A percentile compares a stretch with the other conserved stretches of the same genome.
Evolutionary conservation across 2,329 filamentous ascomycete genomes (phyloP).

Genomic region (Neurospora sp.): DNA sequence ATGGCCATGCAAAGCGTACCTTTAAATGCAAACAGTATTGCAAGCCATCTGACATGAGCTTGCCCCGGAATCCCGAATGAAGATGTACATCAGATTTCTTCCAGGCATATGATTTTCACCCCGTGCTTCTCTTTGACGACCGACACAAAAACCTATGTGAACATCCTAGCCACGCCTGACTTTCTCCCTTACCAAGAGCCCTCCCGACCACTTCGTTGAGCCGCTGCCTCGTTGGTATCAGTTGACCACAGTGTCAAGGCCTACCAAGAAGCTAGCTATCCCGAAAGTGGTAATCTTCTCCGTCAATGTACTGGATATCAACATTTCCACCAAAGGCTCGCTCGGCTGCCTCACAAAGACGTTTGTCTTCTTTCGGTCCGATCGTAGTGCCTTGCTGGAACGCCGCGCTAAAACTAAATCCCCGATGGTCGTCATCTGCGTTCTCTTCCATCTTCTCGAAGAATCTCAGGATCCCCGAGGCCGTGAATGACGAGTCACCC

Average conservation of each 20-base stretch:
- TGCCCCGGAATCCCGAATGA: background rate
- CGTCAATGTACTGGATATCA: background rate
- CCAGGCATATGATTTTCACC: background rate
- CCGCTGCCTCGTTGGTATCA: background rate
- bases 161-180: background rate
- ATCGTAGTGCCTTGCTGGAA: conserved; percentile 19
- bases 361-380: background rate
- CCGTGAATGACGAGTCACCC: conserved; percentile 45
- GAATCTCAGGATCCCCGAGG: conserved; percentile 35
- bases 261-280: background rate
- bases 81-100: background rate
- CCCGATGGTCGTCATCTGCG: conserved; percentile 13
- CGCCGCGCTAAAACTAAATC: conserved; percentile 24
- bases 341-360: background rate
- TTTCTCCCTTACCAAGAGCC: background rate
- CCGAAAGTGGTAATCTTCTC: background rate
- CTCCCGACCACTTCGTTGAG: background rate
- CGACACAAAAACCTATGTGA: background rate
- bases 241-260: background rate
- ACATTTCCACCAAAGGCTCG: background rate
- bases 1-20: background rate
- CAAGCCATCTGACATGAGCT: background rate
- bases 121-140: background rate
- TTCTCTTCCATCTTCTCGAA: conserved; percentile 25
- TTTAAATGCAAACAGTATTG: too few species aligned